A percentile compares a stretch with the other conserved stretches of the same genome.
Conservation (phyloP, 768 basidiomycete species). For the Rhodotorula sphaerocarpa region DNA sequence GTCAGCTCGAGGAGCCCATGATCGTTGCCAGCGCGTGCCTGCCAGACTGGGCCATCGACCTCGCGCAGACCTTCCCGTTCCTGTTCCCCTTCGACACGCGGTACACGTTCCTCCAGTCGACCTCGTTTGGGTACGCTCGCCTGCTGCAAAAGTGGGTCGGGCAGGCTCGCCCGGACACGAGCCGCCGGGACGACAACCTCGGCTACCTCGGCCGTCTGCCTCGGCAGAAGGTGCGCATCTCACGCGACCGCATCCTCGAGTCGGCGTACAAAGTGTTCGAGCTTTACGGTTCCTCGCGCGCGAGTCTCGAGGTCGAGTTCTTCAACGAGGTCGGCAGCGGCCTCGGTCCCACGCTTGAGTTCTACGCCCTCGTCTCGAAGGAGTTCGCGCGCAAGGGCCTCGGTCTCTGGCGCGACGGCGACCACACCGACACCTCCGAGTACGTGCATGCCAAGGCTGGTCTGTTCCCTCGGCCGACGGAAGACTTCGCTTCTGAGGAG, state of each 20-base stretch:
- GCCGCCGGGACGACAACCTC: conserved; percentile 78
- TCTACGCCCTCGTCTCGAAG: conserved; percentile 92
- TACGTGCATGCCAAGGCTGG: conserved; percentile 81
- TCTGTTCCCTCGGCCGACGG: conserved; percentile 70
- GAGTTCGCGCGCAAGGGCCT: conserved; percentile 85
- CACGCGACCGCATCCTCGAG: conserved; percentile 85
- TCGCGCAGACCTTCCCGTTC: conserved; percentile 95
- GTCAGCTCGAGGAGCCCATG: conserved; percentile 96
- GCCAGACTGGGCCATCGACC: conserved; percentile 92
- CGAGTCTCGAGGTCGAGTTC: conserved; percentile 93
- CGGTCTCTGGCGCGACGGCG: conserved; percentile 80
- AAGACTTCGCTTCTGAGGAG: conserved; percentile 31
- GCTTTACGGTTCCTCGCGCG: conserved; percentile 79
- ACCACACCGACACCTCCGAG: conserved; percentile 19
- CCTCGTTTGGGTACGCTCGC: conserved; percentile 93
- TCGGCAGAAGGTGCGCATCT: conserved; percentile 93
- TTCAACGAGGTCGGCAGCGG: conserved; percentile 99
- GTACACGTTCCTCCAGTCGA: conserved; percentile 93
- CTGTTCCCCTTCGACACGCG: conserved; percentile 97
- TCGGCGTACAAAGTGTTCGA: conserved; percentile 94
- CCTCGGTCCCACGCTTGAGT: conserved; percentile 92
- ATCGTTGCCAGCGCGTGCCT: conserved; percentile 96
- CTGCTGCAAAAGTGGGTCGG: conserved; percentile 91
- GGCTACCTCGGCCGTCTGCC: conserved; percentile 86
- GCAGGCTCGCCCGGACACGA: conserved; percentile 60